These are phyloP conservation scores for Calocybe indica DNA, from an alignment of 768 basidiomycete genomes.

Conservation along the genomic window DNA sequence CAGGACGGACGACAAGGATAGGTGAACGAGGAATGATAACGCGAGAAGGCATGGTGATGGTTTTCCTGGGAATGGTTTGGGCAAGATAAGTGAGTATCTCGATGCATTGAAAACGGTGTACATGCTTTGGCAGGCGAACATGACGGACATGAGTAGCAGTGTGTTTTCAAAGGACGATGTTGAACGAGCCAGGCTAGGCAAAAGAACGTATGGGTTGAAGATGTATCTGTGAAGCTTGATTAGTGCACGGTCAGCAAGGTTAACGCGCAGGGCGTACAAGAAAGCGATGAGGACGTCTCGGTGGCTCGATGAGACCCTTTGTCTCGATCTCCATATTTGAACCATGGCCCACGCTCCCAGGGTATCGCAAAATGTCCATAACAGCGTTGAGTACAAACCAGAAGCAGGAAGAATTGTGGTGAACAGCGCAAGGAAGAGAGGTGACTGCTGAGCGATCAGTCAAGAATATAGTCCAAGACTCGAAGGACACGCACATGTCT, in stretches of 20 bases:
- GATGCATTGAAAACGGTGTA: not conserved
- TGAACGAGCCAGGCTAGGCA: slow-evolving; percentile 76
- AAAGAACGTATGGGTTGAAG: slow-evolving; percentile 82
- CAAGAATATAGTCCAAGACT: not conserved
- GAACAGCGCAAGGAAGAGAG: slow-evolving; percentile 71
- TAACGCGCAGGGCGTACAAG: slow-evolving; percentile 42
- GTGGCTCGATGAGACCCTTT: slow-evolving; percentile 36
- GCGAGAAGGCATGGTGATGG: slow-evolving; percentile 51
- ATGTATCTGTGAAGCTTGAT: slow-evolving; percentile 53
- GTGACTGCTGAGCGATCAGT: slow-evolving; percentile 49
- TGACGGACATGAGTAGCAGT: slow-evolving; percentile 56
- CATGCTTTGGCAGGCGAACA: slow-evolving; percentile 66
- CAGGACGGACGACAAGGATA: slow-evolving; percentile 66
- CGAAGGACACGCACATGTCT: slow-evolving; percentile 60
- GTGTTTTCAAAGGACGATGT: slow-evolving; percentile 82
- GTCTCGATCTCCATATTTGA: slow-evolving; percentile 61
- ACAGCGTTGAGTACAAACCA: slow-evolving; percentile 36
- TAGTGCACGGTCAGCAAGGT: not conserved
- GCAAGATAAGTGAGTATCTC: not conserved
- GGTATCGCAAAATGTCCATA: slow-evolving; percentile 72
- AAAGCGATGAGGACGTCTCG: slow-evolving; percentile 61
- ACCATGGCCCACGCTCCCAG: slow-evolving; percentile 64
- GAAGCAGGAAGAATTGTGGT: slow-evolving; percentile 61
- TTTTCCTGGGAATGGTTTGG: slow-evolving; percentile 38
- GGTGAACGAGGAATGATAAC: slow-evolving; percentile 66